Evolutionary conservation across 2,329 filamentous ascomycete genomes (phyloP), one percentile per base, ranked within the genome.

Genomic region (Ophiocordyceps camponoti-leonardi): DNA sequence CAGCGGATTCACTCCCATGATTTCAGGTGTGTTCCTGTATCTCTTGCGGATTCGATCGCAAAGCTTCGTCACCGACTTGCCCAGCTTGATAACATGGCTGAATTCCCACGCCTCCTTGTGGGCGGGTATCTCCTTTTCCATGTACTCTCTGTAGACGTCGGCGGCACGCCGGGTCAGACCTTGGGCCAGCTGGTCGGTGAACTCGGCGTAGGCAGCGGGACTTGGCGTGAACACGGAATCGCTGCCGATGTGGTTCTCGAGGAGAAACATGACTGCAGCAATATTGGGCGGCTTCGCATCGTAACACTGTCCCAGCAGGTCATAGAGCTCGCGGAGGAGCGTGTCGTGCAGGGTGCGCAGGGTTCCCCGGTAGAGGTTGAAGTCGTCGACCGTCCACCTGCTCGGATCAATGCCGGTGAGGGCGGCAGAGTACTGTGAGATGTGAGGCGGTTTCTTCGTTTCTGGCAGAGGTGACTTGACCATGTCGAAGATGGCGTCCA

Each of bases 1-100:
- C 41, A 76, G 63, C 2, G 71, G 72, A 48, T 72, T 72, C 26
- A 74, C 71, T 1, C 87, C 87, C 78, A 94, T 82, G 48, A 96
- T 83, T 50, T 86, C 81, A 1, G 86, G 86, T 48, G 83, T 92
- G 54, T 84, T 90, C 54, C 79, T 79, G 63, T 94, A 98, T 43
- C 90, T 79, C 65, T 96, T 96, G 61, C 87, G 82, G 44, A 95
- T 93, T 58, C 82, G 85, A 55, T 94, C 81, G 50, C 83, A 86
- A 30, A 95, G 71, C 52, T 85, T 87, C 43, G 86, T 81, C 6
- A 96, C 86, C 1, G 79, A 78, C 58, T 92, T 86, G 16, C 88
- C 87, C 22, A 98, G 75, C 56, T 88, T 78, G 48, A 95, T 86
- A 47, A 96, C 82, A 61, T 96, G 86, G 50, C 76, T 83, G 59